phyloP scores from a whole-genome alignment of 2,329 filamentous ascomycete species.

The Aureobasidium lini region DNA sequence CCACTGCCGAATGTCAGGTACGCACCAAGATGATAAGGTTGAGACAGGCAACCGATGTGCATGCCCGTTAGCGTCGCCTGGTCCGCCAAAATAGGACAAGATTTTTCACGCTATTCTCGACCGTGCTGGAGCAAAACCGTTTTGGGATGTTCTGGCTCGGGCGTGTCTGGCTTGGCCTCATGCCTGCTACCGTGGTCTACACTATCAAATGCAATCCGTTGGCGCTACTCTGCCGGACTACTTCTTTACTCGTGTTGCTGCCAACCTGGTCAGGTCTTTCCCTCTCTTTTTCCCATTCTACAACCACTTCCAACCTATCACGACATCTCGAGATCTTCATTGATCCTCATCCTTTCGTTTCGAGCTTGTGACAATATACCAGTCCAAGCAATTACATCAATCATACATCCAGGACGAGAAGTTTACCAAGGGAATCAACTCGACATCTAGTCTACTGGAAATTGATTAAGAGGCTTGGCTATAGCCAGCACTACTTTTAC shows the following conservation, averaged over 20 bases:
- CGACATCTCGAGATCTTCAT: background rate
- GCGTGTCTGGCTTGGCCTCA: constrained; percentile 5
- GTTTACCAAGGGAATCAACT: background rate
- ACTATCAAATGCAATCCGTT: constrained; percentile 13
- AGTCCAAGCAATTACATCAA: constrained; percentile 1
- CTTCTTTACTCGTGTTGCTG: background rate
- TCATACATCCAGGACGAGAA: background rate
- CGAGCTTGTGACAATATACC: background rate
- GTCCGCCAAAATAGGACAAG: constrained; percentile 8
- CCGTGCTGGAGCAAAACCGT: constrained; percentile 11
- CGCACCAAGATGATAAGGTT: constrained; percentile 7
- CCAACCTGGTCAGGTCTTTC: background rate
- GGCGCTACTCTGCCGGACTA: constrained; percentile 2
- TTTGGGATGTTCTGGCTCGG: constrained; percentile 12
- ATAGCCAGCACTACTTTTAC: background rate
- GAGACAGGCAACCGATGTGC: constrained; percentile 13
- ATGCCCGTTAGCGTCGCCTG: constrained; percentile 12
- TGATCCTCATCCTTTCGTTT: constrained; percentile 7
- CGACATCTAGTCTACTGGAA: background rate
- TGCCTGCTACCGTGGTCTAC: background rate
- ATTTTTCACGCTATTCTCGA: constrained; percentile 6
- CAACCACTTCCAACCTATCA: background rate
- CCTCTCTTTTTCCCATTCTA: background rate
- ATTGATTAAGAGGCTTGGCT: constrained; percentile 5
- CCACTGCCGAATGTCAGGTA: constrained; percentile 12